Base-by-base conservation (phyloP, 1,139 yeast genomes). In the Eremothecium gossypii region DNA sequence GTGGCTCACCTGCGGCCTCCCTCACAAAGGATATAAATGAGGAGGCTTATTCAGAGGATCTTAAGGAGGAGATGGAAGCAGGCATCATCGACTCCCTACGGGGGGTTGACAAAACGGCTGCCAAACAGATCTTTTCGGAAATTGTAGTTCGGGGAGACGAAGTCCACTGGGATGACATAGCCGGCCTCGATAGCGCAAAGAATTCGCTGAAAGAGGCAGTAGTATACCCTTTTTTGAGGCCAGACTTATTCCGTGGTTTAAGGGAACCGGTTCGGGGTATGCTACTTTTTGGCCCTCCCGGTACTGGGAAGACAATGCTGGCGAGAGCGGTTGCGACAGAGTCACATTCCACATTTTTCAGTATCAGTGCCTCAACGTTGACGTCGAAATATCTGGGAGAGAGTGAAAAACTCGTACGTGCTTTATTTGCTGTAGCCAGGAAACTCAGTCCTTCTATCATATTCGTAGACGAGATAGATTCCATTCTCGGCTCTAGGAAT, bases 291-390 rank as follows among this genome's bases (percentile, higher is more conserved):
- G 98, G 98, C 0, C 98, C 98, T 1, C 98, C 98, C 0, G 98
- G 98, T 13, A 91, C 98, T 0, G 98, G 98, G 49, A 91, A 91
- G 55, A 91, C 98, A 0, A 91, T 91, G 96, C 71, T 91, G 53
- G 97, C 97, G 0, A 70, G 96, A 50, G 97, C 98, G 0, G 97
- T 91, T 7, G 98, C 98, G 0, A 89, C 96, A 0, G 97, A 91
- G 64, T 85, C 96, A 10, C 83, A 83, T 49, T 86, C 96, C 1
- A 91, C 97, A 0, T 91, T 91, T 61, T 91, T 91, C 61, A 79
- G 94, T 33, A 89, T 91, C 30, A 82, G 93, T 51, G 93, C 96
- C 2, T 85, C 96, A 1, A 83, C 95, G 8, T 71, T 91, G 50
- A 89, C 96, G 0, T 86, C 96, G 11, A 91, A 91, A 61, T 84